These are phyloP conservation scores for Marasmius oreades DNA, from an alignment of 1,284 basidiomycete genomes.

Conservation along the genomic window DNA sequence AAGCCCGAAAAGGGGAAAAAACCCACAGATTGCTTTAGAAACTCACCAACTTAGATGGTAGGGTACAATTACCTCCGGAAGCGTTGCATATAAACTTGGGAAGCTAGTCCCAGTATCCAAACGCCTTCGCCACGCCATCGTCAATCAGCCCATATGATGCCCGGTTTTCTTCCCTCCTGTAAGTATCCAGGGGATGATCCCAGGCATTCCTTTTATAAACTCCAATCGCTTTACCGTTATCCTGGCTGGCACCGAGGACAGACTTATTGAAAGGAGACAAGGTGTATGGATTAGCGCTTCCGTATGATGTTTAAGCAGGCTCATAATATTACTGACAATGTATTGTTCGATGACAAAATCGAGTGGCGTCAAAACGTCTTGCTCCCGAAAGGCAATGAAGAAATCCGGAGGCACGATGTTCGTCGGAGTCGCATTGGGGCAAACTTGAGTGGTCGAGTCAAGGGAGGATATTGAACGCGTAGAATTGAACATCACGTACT, in stretches of 20 bases:
- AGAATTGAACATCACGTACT: constrained; percentile 6
- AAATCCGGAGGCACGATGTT: constrained; percentile 13
- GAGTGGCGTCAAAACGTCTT: constrained; percentile 12
- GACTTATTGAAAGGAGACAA: constrained; percentile 7
- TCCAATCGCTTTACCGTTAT: constrained; percentile 17
- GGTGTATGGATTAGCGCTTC: background rate
- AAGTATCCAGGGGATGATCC: constrained; percentile 16
- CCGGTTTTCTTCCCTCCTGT: constrained; percentile 13
- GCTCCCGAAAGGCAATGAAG: constrained; percentile 14
- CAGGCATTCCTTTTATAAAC: constrained; percentile 15
- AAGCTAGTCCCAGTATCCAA: constrained; percentile 7
- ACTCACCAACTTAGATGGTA: too few relatives aligned
- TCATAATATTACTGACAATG: constrained; percentile 7
- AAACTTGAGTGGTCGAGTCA: constrained; percentile 8
- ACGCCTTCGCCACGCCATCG: constrained; percentile 14
- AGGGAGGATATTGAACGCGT: background rate
- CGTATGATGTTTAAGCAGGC: background rate
- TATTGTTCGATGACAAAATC: constrained; percentile 19
- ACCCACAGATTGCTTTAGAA: too few relatives aligned
- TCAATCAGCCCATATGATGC: constrained; percentile 16
- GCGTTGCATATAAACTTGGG: too few relatives aligned
- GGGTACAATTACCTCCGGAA: too few relatives aligned
- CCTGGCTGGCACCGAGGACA: constrained; percentile 14
- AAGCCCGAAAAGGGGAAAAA: too few relatives aligned
- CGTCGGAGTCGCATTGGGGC: constrained; percentile 16